Conservation (phyloP, 2,329 filamentous ascomycete species). For the Pseudogymnoascus sp. region DNA sequence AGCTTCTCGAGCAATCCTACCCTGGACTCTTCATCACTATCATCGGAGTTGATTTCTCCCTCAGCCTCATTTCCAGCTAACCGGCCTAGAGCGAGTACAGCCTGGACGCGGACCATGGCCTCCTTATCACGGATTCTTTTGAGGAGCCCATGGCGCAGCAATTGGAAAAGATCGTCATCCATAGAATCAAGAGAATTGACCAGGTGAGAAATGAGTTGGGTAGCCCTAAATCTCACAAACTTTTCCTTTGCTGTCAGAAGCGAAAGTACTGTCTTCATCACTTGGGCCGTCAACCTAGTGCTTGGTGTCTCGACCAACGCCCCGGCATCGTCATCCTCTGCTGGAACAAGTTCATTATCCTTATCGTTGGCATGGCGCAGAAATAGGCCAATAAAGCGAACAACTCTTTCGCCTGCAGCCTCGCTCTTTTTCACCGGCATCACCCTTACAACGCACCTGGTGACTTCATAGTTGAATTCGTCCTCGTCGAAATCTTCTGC, state of each 20-base stretch:
- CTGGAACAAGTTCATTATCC: constrained; percentile 58
- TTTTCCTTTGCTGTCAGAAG: constrained; percentile 87
- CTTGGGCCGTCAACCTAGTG: constrained; percentile 64
- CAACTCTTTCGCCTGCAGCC: constrained; percentile 72
- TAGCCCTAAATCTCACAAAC: constrained; percentile 79
- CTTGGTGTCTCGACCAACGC: constrained; percentile 76
- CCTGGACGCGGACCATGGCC: constrained; percentile 82
- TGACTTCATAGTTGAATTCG: constrained; percentile 81
- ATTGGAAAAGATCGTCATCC: constrained; percentile 83
- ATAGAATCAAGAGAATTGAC: constrained; percentile 89
- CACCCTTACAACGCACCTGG: constrained; percentile 71
- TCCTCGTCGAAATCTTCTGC: constrained; percentile 69
- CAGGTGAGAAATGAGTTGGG: constrained; percentile 82
- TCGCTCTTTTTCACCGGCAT: constrained; percentile 90
- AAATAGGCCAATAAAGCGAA: constrained; percentile 84
- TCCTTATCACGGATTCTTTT: constrained; percentile 92
- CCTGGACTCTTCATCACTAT: constrained; percentile 59
- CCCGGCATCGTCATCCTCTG: constrained; percentile 59
- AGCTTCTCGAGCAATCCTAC: constrained; percentile 74
- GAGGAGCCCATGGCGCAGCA: constrained; percentile 69
- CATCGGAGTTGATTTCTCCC: constrained; percentile 61
- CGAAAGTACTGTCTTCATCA: constrained; percentile 67
- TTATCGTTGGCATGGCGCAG: constrained; percentile 64
- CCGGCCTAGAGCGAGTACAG: constrained; percentile 80
- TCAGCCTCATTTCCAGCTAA: constrained; percentile 73